A percentile compares a stretch with the other conserved stretches of the same genome.
phyloP scores from a whole-genome alignment of 352 stramenopile species.

The Phytophthora megakarya region DNA sequence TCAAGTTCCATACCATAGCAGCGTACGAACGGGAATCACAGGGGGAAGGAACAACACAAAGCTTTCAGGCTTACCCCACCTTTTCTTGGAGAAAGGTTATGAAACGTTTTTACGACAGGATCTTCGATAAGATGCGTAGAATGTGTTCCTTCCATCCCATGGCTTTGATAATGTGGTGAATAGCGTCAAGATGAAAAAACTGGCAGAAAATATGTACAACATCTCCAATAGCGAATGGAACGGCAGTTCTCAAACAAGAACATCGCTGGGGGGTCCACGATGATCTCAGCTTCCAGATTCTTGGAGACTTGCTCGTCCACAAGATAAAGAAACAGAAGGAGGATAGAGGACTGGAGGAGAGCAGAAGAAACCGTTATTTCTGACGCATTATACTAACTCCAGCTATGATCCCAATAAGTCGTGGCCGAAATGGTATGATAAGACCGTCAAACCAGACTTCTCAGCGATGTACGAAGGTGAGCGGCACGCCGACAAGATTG shows the following conservation, averaged over 20 bases:
- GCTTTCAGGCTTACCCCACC: conserved; percentile 51
- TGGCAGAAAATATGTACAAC: conserved; percentile 35
- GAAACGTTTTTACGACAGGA: conserved; percentile 59
- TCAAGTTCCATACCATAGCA: conserved; percentile 55
- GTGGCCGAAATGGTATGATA: conserved; percentile 48
- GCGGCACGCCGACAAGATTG: conserved; percentile 35
- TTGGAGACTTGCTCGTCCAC: conserved; percentile 47
- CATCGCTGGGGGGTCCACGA: conserved; percentile 53
- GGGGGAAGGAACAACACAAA: conserved; percentile 27
- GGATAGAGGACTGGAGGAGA: conserved; percentile 8
- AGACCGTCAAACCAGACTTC: conserved; percentile 52
- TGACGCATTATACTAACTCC: conserved; percentile 68
- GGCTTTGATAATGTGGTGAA: conserved; percentile 48
- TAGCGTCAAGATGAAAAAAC: conserved; percentile 32
- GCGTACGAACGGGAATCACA: conserved; percentile 47
- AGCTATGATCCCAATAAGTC: conserved; percentile 44
- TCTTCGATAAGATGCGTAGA: conserved; percentile 44
- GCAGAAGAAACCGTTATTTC: conserved; percentile 47
- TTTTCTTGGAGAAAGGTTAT: conserved; percentile 55
- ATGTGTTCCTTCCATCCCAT: conserved; percentile 49
- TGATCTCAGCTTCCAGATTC: conserved; percentile 45
- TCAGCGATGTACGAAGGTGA: conserved; percentile 49
- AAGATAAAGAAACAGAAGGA: conserved; percentile 35
- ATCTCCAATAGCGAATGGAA: conserved; percentile 39
- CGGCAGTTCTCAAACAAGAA: conserved; percentile 1